A percentile compares a stretch with the other conserved stretches of the same genome.
phyloP scores from a whole-genome alignment of 192 early-diverging fungal species.

The Obelidium mucronatum region DNA sequence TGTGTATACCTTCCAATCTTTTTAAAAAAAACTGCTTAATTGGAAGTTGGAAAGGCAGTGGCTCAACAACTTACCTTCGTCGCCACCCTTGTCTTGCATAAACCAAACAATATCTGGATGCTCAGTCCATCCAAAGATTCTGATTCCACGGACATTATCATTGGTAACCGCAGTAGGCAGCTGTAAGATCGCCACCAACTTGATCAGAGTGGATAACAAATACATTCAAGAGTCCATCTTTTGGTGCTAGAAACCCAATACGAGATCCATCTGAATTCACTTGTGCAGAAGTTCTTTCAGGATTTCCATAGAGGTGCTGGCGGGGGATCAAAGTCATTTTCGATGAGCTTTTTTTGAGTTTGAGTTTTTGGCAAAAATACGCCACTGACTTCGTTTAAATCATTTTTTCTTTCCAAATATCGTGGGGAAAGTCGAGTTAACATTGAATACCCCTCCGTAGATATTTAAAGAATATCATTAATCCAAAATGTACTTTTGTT shows the following conservation, averaged over 20 bases:
- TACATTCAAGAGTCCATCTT: constrained; percentile 42
- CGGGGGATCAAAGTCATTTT: constrained; percentile 14
- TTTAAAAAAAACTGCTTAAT: not conserved
- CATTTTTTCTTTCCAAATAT: too few relatives aligned
- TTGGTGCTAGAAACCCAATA: constrained; percentile 44
- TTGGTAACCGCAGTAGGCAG: constrained; percentile 42
- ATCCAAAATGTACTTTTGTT: too few relatives aligned
- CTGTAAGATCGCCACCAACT: constrained; percentile 12
- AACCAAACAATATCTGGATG: constrained; percentile 41
- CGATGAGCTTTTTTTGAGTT: not conserved
- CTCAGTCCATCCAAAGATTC: constrained; percentile 42
- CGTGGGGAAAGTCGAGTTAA: too few relatives aligned
- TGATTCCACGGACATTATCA: constrained; percentile 38
- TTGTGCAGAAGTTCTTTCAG: not conserved
- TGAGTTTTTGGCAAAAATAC: not conserved
- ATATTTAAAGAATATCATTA: too few relatives aligned
- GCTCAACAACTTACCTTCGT: constrained; percentile 33
- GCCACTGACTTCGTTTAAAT: too few relatives aligned
- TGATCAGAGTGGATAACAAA: constrained; percentile 17
- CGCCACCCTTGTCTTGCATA: constrained; percentile 44
- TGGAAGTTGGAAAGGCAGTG: not conserved
- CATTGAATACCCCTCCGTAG: too few relatives aligned
- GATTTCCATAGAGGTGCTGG: constrained; percentile 17
- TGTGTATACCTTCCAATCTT: constrained; percentile 19
- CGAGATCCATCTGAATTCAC: constrained; percentile 23